Conservation (phyloP, 495 filamentous ascomycete species). For the Penicillium cosmopolitanum region DNA sequence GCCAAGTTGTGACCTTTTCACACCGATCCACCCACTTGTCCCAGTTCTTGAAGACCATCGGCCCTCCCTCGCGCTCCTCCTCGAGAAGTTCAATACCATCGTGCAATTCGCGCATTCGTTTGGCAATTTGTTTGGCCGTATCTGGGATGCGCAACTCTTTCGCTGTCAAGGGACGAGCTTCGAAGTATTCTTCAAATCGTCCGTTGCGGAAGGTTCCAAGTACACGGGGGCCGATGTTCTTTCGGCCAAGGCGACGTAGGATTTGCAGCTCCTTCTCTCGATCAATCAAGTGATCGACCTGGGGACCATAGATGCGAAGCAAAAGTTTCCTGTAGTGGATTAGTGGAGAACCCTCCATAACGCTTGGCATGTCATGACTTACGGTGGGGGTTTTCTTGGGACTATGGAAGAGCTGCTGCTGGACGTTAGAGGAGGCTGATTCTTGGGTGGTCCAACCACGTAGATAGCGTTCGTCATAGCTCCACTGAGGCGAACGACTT, state of each 20-base stretch:
- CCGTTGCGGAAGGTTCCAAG: constrained; percentile 93
- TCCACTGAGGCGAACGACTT: constrained; percentile 84
- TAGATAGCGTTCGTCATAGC: constrained; percentile 97
- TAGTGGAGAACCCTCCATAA: constrained; percentile 14
- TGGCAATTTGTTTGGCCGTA: constrained; percentile 93
- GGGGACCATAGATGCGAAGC: constrained; percentile 90
- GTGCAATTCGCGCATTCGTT: constrained; percentile 95
- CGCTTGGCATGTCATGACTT: constrained; percentile 24
- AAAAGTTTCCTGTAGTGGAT: constrained; percentile 70
- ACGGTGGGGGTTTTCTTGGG: constrained; percentile 59
- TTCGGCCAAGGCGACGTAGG: constrained; percentile 80
- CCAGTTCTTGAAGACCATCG: constrained; percentile 90
- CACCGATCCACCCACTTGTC: constrained; percentile 89
- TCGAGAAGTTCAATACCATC: constrained; percentile 86
- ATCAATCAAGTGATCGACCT: constrained; percentile 95
- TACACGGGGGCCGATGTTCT: constrained; percentile 92
- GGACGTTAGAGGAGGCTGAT: constrained; percentile 46
- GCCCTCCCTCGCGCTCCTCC: constrained; percentile 75
- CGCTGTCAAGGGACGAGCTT: constrained; percentile 77
- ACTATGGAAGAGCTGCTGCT: constrained; percentile 40
- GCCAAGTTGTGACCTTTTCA: constrained; percentile 72
- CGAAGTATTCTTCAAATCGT: constrained; percentile 93
- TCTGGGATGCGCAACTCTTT: constrained; percentile 78
- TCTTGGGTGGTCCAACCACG: constrained; percentile 79
- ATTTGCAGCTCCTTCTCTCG: constrained; percentile 87